Evolutionary conservation across 2,329 filamentous ascomycete species (phyloP).

Genomic region (Triangularia setosa): DNA sequence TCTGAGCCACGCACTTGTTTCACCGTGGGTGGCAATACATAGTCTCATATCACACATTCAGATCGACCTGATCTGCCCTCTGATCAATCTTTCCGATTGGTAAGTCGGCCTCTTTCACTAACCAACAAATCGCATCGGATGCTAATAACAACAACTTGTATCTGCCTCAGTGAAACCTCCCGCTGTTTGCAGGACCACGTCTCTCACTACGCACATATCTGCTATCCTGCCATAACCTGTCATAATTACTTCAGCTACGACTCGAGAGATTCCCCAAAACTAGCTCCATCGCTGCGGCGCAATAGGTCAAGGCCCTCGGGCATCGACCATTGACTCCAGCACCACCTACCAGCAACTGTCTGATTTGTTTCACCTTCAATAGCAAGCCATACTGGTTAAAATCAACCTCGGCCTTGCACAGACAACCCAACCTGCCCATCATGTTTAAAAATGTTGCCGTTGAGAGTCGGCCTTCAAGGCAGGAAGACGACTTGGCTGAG

Average conservation of each 20-base stretch:
- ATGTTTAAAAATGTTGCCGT: constrained; percentile 16
- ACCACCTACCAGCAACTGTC: not conserved
- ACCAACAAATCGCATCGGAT: not conserved
- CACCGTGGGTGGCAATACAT: not conserved
- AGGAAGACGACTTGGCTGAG: constrained; percentile 6
- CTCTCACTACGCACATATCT: not conserved
- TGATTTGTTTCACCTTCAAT: too few species aligned
- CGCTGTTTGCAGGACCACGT: not conserved
- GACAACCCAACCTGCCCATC: not conserved
- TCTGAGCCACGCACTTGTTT: not conserved
- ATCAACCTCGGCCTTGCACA: too few species aligned
- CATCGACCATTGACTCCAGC: not conserved
- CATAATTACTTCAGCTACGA: too few species aligned
- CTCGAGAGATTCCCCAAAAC: too few species aligned
- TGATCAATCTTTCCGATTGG: not conserved
- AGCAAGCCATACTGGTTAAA: not conserved
- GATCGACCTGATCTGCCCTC: not conserved
- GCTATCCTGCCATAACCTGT: not conserved
- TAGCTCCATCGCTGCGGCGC: not conserved
- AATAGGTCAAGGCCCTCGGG: not conserved
- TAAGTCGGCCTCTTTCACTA: not conserved
- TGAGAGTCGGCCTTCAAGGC: not conserved
- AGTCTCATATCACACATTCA: not conserved
- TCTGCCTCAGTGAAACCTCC: not conserved
- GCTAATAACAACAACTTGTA: not conserved